Evolutionary conservation across 2,329 filamentous ascomycete genomes (phyloP).

Genomic region (Penicillium occitanis): DNA sequence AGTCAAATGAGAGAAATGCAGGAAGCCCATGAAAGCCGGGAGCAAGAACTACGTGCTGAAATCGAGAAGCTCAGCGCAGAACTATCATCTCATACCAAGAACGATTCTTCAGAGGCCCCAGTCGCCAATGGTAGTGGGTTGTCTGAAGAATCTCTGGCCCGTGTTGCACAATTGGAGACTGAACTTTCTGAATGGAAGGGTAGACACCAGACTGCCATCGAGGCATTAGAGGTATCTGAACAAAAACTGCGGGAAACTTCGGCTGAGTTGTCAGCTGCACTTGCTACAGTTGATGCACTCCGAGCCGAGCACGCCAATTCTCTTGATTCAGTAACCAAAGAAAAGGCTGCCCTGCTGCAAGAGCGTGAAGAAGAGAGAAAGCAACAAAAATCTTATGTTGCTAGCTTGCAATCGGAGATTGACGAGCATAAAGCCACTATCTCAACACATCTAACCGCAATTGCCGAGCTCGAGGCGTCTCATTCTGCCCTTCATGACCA

Average conservation of each 20-base stretch:
- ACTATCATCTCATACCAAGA: conserved; percentile 2
- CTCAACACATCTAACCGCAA: conserved; percentile 64
- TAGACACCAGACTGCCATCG: conserved; percentile 70
- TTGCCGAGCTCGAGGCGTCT: conserved; percentile 71
- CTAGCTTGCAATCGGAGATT: conserved; percentile 69
- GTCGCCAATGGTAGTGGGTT: background rate
- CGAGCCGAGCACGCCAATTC: conserved; percentile 42
- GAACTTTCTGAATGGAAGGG: conserved; percentile 73
- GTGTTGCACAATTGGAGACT: conserved; percentile 65
- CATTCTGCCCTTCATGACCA: conserved; percentile 66
- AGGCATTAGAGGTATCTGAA: conserved; percentile 71
- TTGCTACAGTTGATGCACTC: conserved; percentile 54
- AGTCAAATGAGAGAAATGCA: conserved; percentile 73
- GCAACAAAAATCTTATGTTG: conserved; percentile 61
- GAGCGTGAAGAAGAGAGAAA: conserved; percentile 53
- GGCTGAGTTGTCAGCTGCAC: conserved; percentile 67
- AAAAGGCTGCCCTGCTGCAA: conserved; percentile 44
- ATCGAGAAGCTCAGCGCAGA: conserved; percentile 58
- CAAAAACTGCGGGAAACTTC: conserved; percentile 70
- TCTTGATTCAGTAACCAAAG: conserved; percentile 31
- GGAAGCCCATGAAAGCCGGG: conserved; percentile 68
- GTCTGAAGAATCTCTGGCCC: conserved; percentile 51
- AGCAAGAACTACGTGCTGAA: conserved; percentile 71
- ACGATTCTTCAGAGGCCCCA: background rate
- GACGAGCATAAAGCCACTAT: conserved; percentile 78